Base-by-base conservation (phyloP, 495 filamentous ascomycete species). In the Hyaloscypha hepaticicola region DNA sequence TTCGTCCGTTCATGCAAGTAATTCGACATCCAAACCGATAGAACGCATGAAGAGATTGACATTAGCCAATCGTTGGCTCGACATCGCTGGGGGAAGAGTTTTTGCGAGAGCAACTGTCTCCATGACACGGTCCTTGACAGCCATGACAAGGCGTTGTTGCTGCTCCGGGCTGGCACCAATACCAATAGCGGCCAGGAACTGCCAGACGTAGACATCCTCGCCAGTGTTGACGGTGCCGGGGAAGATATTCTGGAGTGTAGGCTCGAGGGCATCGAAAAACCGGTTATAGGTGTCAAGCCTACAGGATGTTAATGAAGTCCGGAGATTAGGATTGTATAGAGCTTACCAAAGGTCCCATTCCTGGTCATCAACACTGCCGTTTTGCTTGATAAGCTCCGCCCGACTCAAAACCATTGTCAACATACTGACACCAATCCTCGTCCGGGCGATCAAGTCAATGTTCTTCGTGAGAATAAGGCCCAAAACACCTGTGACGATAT, bases 31-130 rank as follows among this genome's bases (percentile, higher is more conserved):
- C 69, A 99, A 82, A 5, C 95, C 96, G 75, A 99, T 98, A 58
- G 94, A 95, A 66, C 92, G 86, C 94, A 99, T 97, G 75, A 99
- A 99, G 29, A 99, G 78, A 76, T 99, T 98, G 68, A 99, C 96
- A 72, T 97, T 94, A 63, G 88, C 88, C 53, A 96, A 80, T 61
- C 93, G 87, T 72, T 88, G 84, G 69, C 83, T 86, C 21, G 88
- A 85, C 85, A 97, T 88, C 49, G 95, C 92, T 21, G 87, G 81
- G 14, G 96, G 95, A 16, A 98, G 85, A 2, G 90, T 91, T 80
- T 95, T 96, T 72, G 90, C 88, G 33, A 96, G 86, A 41, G 80
- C 77, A 8, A 97, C 89, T 3, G 95, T 98, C 72, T 97, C 95
- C 92, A 98, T 96, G 60, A 99, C 95, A 61, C 93, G 87, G 69